Evolutionary conservation across 371 early-diverging fungal genomes (phyloP).

Genomic region (Polyrhizophydium stewartii): DNA sequence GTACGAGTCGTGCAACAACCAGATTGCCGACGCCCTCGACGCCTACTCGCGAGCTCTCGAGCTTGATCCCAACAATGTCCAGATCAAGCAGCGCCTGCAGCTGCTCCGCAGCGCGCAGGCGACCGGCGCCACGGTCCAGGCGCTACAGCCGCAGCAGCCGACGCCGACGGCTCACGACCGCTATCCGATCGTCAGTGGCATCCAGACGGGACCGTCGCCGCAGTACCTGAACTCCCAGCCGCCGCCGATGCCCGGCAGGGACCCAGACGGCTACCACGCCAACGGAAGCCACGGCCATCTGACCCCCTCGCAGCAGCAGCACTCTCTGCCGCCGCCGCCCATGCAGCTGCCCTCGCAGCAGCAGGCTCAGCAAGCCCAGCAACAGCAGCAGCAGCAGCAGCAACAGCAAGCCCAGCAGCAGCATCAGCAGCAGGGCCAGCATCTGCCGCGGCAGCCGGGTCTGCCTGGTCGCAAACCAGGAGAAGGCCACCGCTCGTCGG

Average conservation of each 20-base stretch:
- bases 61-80: constrained; percentile 77
- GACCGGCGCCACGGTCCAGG: not conserved
- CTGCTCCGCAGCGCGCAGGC: constrained; percentile 19
- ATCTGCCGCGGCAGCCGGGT: too few species aligned
- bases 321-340: too few species aligned
- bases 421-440: not conserved
- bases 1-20: constrained; percentile 97
- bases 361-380: too few species aligned
- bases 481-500: too few species aligned
- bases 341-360: too few species aligned
- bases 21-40: constrained; percentile 93
- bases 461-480: too few species aligned
- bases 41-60: constrained; percentile 93
- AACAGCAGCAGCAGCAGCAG: too few species aligned
- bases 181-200: not conserved
- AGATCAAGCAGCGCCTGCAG: constrained; percentile 74
- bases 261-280: too few species aligned
- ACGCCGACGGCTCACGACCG: not conserved
- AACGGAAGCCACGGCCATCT: too few species aligned
- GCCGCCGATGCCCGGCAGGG: not conserved
- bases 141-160: constrained; percentile 2
- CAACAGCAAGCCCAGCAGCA: not conserved
- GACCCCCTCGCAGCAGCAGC: too few species aligned
- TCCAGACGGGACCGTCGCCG: constrained; percentile 3
- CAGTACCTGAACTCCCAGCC: not conserved